A percentile compares a stretch with the other conserved stretches of the same genome.
These are phyloP conservation scores for Fagus crenata DNA, from an alignment of 306 rosid species.

Conservation along the genomic window DNA sequence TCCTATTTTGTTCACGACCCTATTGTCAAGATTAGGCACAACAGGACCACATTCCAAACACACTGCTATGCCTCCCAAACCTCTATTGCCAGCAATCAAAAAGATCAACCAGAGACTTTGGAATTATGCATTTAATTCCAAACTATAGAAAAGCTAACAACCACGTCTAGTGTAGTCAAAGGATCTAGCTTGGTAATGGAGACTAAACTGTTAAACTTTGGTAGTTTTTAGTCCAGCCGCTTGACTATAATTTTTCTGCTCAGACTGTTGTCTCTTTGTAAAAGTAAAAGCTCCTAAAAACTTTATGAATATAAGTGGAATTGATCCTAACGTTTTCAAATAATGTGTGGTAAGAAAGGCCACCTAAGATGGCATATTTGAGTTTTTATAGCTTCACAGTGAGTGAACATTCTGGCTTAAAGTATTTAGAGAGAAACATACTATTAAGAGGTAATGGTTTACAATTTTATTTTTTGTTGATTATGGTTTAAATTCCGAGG, in stretches of 20 bases:
- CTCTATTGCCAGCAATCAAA: too few species aligned
- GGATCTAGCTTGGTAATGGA: not conserved
- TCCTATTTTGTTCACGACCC: too few species aligned
- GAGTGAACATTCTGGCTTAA: not conserved
- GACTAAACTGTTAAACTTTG: not conserved
- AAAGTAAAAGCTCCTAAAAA: not conserved
- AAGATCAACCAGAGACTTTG: too few species aligned
- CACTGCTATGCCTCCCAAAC: too few species aligned
- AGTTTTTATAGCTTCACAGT: not conserved
- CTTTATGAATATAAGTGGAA: constrained; percentile 1
- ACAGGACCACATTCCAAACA: too few species aligned
- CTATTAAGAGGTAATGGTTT: not conserved
- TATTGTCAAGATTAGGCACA: too few species aligned
- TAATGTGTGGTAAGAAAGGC: constrained; percentile 12
- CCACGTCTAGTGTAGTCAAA: not conserved
- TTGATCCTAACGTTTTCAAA: not conserved
- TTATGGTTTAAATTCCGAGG: not conserved
- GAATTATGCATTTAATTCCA: too few species aligned
- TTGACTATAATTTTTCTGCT: not conserved
- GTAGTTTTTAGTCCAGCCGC: not conserved
- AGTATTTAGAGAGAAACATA: not conserved
- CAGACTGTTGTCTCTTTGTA: not conserved
- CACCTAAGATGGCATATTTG: not conserved
- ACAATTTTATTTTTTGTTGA: not conserved
- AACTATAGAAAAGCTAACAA: too few species aligned